Evolutionary conservation across 164 flowering plant genomes (phyloP).

Genomic region (Tinospora cordifolia): DNA sequence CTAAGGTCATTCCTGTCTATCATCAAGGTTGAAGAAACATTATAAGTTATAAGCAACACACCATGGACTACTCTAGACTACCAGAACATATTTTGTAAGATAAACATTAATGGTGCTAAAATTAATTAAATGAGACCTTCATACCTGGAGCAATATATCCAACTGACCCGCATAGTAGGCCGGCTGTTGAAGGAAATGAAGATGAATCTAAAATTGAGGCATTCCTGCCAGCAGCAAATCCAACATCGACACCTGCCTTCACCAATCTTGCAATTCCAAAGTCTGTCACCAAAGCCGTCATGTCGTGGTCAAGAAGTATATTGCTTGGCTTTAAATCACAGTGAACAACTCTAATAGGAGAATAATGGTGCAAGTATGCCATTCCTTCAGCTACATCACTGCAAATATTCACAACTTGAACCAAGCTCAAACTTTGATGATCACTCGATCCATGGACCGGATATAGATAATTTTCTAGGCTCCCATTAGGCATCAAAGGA

Average conservation of each 20-base stretch:
- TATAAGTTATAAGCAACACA: too few relatives aligned
- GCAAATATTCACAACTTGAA: constrained; percentile 63
- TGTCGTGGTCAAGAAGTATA: constrained; percentile 66
- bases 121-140: background rate
- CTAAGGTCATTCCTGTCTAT: too few relatives aligned
- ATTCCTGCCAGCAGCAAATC: constrained; percentile 12
- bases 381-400: constrained; percentile 76
- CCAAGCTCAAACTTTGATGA: constrained; percentile 34
- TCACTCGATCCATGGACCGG: constrained; percentile 25
- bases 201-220: constrained; percentile 26
- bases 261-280: constrained; percentile 74
- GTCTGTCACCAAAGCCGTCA: constrained; percentile 75
- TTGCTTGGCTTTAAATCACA: constrained; percentile 92
- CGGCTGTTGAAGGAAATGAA: constrained; percentile 55
- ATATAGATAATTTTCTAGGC: constrained; percentile 69
- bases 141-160: constrained; percentile 95
- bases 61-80: too few relatives aligned
- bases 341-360: constrained; percentile 64
- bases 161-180: constrained; percentile 72
- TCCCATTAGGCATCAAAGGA: constrained; percentile 85
- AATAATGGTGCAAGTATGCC: constrained; percentile 77
- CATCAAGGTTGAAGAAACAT: too few relatives aligned
- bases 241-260: constrained; percentile 24
- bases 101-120: too few relatives aligned
- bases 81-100: too few relatives aligned